phyloP scores from a whole-genome alignment of 805 yeast genomes.

The Yamadazyma takamatsuzukensis region DNA sequence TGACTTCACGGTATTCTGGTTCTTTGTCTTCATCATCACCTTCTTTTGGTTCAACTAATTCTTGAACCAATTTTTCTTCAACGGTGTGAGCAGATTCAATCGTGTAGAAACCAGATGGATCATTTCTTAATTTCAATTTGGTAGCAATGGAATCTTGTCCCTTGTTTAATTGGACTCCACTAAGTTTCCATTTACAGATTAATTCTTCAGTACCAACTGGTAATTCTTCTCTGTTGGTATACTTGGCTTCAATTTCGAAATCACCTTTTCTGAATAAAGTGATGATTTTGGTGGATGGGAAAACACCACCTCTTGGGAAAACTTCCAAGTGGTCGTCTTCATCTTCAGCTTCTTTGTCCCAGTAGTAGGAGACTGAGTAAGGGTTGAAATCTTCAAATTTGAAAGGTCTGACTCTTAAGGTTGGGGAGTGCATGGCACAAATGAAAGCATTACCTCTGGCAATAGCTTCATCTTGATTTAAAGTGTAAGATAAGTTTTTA shows the following conservation, averaged over 20 bases:
- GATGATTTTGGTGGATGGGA: constrained; percentile 94
- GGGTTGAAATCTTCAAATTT: constrained; percentile 94
- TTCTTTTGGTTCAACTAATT: constrained; percentile 63
- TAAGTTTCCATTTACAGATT: constrained; percentile 81
- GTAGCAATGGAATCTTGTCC: constrained; percentile 78
- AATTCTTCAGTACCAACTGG: constrained; percentile 64
- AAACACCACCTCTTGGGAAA: constrained; percentile 88
- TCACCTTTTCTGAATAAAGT: constrained; percentile 90
- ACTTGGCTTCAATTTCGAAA: constrained; percentile 80
- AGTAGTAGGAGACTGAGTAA: constrained; percentile 87
- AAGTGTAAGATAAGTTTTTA: constrained; percentile 84
- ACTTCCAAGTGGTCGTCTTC: constrained; percentile 83
- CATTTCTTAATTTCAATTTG: constrained; percentile 93
- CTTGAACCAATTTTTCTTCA: constrained; percentile 86
- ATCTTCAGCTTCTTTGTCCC: constrained; percentile 94
- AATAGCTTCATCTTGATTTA: constrained; percentile 98
- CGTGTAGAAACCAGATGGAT: constrained; percentile 92
- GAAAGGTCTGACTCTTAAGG: constrained; percentile 97
- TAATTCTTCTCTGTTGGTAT: constrained; percentile 69
- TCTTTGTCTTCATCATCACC: constrained; percentile 58
- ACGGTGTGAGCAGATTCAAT: constrained; percentile 94
- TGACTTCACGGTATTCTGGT: constrained; percentile 85
- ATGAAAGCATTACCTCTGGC: constrained; percentile 99
- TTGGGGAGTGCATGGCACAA: constrained; percentile 98
- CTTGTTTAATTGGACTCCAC: constrained; percentile 77